Evolutionary conservation across 2,329 filamentous ascomycete species (phyloP).

Genomic region (Fusarium irregulare): DNA sequence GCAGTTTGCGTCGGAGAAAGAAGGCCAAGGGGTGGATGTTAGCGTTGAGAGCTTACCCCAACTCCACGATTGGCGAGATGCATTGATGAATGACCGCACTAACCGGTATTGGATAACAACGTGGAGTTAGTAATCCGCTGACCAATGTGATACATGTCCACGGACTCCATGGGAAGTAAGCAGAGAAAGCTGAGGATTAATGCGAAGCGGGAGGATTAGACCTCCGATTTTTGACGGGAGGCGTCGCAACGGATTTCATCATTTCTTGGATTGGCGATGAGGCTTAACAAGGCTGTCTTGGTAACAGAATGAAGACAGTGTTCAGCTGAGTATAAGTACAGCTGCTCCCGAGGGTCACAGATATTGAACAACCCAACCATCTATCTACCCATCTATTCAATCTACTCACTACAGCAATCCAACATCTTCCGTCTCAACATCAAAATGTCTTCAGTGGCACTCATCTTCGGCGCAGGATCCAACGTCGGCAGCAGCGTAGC

Average conservation of each 20-base stretch:
- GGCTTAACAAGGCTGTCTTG: background rate
- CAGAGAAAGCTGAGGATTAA: background rate
- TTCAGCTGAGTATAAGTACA: background rate
- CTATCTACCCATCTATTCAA: background rate
- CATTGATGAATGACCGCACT: background rate
- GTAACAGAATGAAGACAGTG: background rate
- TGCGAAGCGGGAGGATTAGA: background rate
- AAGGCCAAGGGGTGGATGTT: background rate
- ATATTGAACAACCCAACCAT: background rate
- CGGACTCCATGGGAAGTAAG: background rate
- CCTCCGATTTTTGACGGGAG: background rate
- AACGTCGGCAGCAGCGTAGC: constrained; percentile 19
- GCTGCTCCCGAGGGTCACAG: background rate
- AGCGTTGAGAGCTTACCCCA: background rate
- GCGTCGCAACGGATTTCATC: no score
- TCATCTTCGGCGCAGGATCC: constrained; percentile 26
- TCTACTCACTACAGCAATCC: background rate
- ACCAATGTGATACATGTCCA: constrained; percentile 1
- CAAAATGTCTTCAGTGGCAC: background rate
- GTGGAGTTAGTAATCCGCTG: constrained; percentile 1
- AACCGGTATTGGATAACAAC: background rate
- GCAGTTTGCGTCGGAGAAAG: fast-evolving
- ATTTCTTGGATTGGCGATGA: background rate
- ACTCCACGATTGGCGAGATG: background rate
- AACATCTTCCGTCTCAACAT: fast-evolving